These are phyloP conservation scores for Hypoxylon cercidicola DNA, from an alignment of 495 filamentous ascomycete genomes.

Conservation along the genomic window DNA sequence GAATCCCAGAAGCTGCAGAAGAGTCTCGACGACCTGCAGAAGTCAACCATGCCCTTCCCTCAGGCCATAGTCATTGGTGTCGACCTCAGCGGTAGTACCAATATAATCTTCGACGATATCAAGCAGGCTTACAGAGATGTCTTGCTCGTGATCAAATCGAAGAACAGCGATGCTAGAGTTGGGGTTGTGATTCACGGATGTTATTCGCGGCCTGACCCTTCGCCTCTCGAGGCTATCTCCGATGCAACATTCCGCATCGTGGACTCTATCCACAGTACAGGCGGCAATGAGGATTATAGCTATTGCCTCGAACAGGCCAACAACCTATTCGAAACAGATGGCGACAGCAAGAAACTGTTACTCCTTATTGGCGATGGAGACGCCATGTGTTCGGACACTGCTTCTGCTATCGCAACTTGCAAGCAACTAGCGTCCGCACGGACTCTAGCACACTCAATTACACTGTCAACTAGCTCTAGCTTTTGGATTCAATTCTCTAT, in stretches of 20 bases:
- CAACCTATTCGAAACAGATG: not conserved
- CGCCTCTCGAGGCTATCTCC: constrained; percentile 10
- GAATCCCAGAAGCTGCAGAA: constrained; percentile 9
- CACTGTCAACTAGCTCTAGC: no score
- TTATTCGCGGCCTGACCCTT: not conserved
- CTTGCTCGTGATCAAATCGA: constrained; percentile 12
- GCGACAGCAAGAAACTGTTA: not conserved
- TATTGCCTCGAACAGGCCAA: constrained; percentile 13
- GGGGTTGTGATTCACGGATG: constrained; percentile 18
- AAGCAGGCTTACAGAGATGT: constrained; percentile 27
- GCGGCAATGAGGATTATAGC: constrained; percentile 13
- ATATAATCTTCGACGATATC: constrained; percentile 3
- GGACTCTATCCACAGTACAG: not conserved
- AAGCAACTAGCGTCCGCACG: not conserved
- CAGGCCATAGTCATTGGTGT: constrained; percentile 23
- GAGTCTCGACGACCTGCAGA: constrained; percentile 14
- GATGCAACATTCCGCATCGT: constrained; percentile 11
- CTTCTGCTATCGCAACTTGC: not conserved
- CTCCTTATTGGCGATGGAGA: constrained; percentile 24
- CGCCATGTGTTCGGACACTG: not conserved
- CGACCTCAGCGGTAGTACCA: constrained; percentile 16
- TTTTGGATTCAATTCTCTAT: constrained; percentile 1
- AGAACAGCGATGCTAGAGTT: constrained; percentile 15
- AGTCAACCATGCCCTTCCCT: constrained; percentile 7
- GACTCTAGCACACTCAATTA: constrained; percentile 14